Evolutionary conservation across 176 grass and related monocot genomes (phyloP).

Genomic region (Cocos nucifera): DNA sequence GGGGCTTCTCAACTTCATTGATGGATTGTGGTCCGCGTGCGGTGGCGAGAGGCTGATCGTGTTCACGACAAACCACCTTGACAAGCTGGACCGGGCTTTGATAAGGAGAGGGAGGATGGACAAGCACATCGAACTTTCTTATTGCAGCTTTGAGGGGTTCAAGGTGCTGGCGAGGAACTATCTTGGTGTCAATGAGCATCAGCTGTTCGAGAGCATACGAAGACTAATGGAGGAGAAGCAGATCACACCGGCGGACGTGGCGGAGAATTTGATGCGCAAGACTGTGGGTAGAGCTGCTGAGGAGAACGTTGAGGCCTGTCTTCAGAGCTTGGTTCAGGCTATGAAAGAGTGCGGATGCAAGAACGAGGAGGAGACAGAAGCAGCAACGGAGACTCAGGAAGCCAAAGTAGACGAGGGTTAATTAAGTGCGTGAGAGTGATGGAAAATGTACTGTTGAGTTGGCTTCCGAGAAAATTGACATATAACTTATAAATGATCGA

Average conservation of each 20-base stretch:
- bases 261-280: constrained; percentile 6
- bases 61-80: constrained; percentile 10
- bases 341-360: neutral
- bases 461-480: too few relatives aligned
- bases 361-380: too few relatives aligned
- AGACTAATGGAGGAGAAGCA: neutral
- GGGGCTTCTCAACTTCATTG: constrained; percentile 14
- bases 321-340: neutral
- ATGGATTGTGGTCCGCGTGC: constrained; percentile 17
- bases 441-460: too few relatives aligned
- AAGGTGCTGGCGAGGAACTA: constrained; percentile 19
- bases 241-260: constrained; percentile 16
- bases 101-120: constrained; percentile 21
- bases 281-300: neutral
- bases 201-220: neutral
- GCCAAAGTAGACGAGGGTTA: too few relatives aligned
- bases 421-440: too few relatives aligned
- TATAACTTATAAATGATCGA: too few relatives aligned
- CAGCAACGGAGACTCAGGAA: too few relatives aligned
- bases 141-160: constrained; percentile 15
- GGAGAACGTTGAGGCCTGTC: neutral
- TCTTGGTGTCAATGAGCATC: constrained; percentile 1
- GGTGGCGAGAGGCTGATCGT: constrained; percentile 10
- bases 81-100: constrained; percentile 14
- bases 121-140: constrained; percentile 1